A percentile compares a stretch with the other conserved stretches of the same genome.
phyloP scores from a whole-genome alignment of 1,139 yeast genomes.

The Groenewaldozyma auringiensis region DNA sequence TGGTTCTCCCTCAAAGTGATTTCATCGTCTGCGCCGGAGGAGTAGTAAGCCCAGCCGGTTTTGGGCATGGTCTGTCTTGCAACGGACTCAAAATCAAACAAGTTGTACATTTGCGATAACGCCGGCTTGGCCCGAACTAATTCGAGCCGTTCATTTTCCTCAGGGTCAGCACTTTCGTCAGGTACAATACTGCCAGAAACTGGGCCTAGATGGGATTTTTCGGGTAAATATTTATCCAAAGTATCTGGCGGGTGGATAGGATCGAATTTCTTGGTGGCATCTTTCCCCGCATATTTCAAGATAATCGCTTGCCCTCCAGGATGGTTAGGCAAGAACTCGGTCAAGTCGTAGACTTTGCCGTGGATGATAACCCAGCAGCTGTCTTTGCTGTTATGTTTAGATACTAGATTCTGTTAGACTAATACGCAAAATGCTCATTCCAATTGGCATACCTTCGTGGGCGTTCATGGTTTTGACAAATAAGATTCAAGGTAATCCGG shows the following conservation, averaged over 20 bases:
- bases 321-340: constrained; percentile 68
- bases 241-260: constrained; percentile 85
- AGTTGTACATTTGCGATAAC: constrained; percentile 57
- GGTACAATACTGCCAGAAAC: constrained; percentile 28
- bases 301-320: constrained; percentile 85
- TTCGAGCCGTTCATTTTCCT: constrained; percentile 29
- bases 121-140: constrained; percentile 49
- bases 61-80: constrained; percentile 71
- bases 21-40: constrained; percentile 91
- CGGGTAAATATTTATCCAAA: constrained; percentile 45
- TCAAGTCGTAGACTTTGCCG: constrained; percentile 76
- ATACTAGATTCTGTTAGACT: constrained; percentile 37
- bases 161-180: constrained; percentile 27
- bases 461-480: too few relatives aligned
- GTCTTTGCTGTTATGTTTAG: constrained; percentile 50
- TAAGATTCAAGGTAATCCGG: too few relatives aligned
- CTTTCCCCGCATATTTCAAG: constrained; percentile 76
- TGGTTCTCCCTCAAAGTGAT: constrained; percentile 84
- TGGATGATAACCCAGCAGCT: constrained; percentile 89
- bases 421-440: not conserved
- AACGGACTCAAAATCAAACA: constrained; percentile 74
- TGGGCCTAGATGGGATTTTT: constrained; percentile 41
- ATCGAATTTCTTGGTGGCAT: constrained; percentile 79
- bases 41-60: constrained; percentile 86
- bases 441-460: too few relatives aligned